Evolutionary conservation across 2,329 filamentous ascomycete species (phyloP).

Genomic region (Hirsutella minnesotensis): DNA sequence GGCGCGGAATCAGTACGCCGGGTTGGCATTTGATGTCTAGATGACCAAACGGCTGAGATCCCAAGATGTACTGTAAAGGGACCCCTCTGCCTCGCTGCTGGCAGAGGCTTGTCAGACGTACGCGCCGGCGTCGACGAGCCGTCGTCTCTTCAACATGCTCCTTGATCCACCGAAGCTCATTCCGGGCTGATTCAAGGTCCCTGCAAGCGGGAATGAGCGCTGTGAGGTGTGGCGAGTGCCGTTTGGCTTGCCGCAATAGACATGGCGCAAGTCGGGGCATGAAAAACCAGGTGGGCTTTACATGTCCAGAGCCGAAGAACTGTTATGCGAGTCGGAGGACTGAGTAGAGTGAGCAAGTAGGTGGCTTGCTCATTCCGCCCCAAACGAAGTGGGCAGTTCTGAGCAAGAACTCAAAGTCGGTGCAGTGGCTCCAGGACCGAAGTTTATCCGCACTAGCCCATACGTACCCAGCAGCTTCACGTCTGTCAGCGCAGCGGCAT

Average conservation of each 20-base stretch:
- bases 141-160: constrained; percentile 37
- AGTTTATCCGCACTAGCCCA: constrained; percentile 2
- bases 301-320: neutral
- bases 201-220: constrained; percentile 52
- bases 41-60: constrained; percentile 76
- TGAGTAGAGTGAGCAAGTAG: too few species aligned
- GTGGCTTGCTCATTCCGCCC: too few species aligned
- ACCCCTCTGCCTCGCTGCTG: constrained; percentile 44
- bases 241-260: constrained; percentile 41
- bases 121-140: constrained; percentile 3
- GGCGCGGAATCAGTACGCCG: constrained; percentile 78
- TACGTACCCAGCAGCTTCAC: too few species aligned
- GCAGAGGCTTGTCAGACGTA: constrained; percentile 29
- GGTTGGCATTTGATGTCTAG: constrained; percentile 65
- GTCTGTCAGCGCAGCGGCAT: too few species aligned
- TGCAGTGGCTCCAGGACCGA: too few species aligned
- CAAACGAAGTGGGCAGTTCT: too few species aligned
- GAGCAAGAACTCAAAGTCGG: too few species aligned
- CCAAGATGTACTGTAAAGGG: constrained; percentile 83
- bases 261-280: constrained; percentile 55
- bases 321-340: too few species aligned
- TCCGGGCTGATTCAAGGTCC: constrained; percentile 48
- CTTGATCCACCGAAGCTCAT: constrained; percentile 63
- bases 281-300: constrained; percentile 1
- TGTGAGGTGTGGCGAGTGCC: constrained; percentile 43